Percentiles rank a stretch among this genome's conserved stretches.
Conservation (phyloP, 768 basidiomycete genomes). For the Mycena filopes region DNA sequence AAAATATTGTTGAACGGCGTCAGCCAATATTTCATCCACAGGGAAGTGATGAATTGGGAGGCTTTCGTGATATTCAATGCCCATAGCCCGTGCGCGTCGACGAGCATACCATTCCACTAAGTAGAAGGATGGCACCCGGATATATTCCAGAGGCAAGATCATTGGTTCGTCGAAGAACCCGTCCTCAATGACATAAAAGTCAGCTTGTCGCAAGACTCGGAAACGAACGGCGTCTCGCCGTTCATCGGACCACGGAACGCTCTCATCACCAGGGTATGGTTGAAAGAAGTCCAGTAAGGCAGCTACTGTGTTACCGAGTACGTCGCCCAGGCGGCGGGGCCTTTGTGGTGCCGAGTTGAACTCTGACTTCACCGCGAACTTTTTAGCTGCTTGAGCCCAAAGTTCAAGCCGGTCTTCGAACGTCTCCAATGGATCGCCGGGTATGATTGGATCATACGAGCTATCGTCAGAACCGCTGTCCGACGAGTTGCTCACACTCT, state of each 20-base stretch:
- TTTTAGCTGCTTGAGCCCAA: neutral
- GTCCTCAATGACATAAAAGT: neutral
- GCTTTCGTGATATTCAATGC: no score
- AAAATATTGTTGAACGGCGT: no score
- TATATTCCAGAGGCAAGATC: no score
- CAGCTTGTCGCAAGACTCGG: neutral
- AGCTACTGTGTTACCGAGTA: neutral
- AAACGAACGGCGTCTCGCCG: neutral
- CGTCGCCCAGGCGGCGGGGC: neutral
- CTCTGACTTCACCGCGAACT: neutral
- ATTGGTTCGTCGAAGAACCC: no score
- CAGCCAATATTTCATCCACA: no score
- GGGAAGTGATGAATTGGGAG: no score
- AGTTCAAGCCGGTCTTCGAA: neutral
- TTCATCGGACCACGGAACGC: neutral
- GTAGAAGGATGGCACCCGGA: no score
- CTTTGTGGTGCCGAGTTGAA: neutral
- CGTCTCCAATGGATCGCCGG: neutral
- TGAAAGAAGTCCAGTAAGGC: neutral
- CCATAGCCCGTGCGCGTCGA: no score
- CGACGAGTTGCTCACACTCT: no score
- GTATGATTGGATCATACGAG: neutral
- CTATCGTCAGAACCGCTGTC: no score
- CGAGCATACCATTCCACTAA: no score
- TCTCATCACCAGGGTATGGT: slow-evolving; percentile 2